Evolutionary conservation across 1,284 basidiomycete genomes (phyloP), one percentile per base, ranked within the genome.

Genomic region (Puccinia triticina): DNA sequence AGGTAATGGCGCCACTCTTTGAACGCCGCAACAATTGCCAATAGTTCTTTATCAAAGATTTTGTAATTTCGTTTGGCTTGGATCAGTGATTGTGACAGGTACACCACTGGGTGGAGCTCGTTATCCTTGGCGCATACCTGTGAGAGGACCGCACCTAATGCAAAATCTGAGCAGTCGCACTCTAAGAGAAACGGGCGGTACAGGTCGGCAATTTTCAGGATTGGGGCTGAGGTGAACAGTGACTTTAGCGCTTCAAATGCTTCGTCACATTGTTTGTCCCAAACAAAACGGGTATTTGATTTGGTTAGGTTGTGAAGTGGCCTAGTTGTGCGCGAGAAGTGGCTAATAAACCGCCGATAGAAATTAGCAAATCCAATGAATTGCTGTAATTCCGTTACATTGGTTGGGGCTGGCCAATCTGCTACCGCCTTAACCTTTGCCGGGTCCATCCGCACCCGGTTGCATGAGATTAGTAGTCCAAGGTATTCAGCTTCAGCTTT

Each of bases 121-220:
- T 21, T 10, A 40, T 77, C 29, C 21, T 59, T 34, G 12, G 5
- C 34, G 34, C 29, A 21, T n/a, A n/a, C n/a, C 48, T 77, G 55
- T 5, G 59, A 77, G 2, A 64, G 32, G 23, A 64, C n/a, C 26
- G 57, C 57, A 26, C 57, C 61, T 10, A 77, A 53, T 32, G 34
- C 43, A 67, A 46, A 77, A 3, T 77, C 61, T 4, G 37, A 77
- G 37, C 76, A 77, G n/a, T 77, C 76, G 32, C 76, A 77, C 50
- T 77, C 59, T 8, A 77, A 40, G 4, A 77, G 23, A 46, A 77
- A 66, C 1, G 57, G 29, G 16, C 12, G 29, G 16, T 57, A 76
- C 21, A 26, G 37, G 59, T 57, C 26, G 26, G 74, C 29, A 11
- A 77, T 77, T n/a, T 59, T 64, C 37, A 77, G 37, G 1, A 77